Conservation (phyloP, 257 asterid species). For the Anisodus acutangulus region DNA sequence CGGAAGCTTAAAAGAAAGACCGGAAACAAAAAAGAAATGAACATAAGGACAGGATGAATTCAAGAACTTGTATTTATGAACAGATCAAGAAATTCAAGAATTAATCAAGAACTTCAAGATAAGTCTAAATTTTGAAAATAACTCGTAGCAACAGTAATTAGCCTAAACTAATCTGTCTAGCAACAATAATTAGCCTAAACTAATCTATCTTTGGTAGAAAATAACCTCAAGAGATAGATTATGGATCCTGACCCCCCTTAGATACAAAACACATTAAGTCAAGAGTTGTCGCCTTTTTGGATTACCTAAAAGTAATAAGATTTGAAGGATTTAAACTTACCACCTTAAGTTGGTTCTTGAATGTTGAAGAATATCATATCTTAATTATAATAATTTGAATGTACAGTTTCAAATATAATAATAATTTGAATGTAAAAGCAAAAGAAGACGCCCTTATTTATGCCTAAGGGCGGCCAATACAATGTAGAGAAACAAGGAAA, state of each 20-base stretch:
- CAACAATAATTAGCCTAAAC: neutral
- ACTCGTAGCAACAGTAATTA: neutral
- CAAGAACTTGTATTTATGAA: neutral
- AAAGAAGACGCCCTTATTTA: neutral
- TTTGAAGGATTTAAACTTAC: neutral
- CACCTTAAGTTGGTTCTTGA: conserved; percentile 2
- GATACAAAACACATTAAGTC: neutral
- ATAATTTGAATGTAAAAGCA: neutral
- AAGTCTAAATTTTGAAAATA: conserved; percentile 16
- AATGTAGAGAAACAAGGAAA: neutral
- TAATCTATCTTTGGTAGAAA: neutral
- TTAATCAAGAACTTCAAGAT: neutral
- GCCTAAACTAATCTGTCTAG: neutral
- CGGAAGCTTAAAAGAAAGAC: neutral
- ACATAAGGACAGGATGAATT: neutral
- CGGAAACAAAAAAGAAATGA: neutral
- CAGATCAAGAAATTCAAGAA: neutral
- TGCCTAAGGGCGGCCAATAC: neutral
- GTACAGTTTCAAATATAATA: neutral
- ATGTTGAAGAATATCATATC: neutral
- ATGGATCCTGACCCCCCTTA: neutral
- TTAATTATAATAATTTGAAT: neutral
- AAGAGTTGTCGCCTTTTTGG: neutral
- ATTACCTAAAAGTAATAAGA: neutral
- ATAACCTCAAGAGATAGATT: neutral